Evolutionary conservation across 2,329 filamentous ascomycete species (phyloP).

Genomic region (Hypoxylon sp.): DNA sequence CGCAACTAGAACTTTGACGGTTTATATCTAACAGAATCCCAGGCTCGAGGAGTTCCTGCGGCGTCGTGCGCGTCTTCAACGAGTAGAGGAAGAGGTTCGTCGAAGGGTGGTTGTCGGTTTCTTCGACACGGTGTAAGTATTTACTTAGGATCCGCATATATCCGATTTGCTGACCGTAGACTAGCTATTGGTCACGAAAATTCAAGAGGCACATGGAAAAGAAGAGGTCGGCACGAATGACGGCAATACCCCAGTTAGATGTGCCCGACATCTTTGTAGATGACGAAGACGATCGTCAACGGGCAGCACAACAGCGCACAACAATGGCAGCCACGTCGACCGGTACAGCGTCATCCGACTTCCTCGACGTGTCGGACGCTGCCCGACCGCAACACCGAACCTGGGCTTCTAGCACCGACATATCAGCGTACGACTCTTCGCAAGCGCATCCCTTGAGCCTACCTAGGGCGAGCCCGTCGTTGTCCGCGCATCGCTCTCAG

Average conservation of each 20-base stretch:
- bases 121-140: constrained; percentile 84
- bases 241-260: constrained; percentile 79
- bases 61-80: constrained; percentile 87
- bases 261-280: constrained; percentile 94
- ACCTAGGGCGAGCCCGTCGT: constrained; percentile 60
- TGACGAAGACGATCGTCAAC: constrained; percentile 69
- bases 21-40: constrained; percentile 46
- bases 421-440: constrained; percentile 57
- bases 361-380: constrained; percentile 54
- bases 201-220: constrained; percentile 81
- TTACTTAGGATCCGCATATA: not conserved
- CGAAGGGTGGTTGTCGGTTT: constrained; percentile 92
- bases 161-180: constrained; percentile 38
- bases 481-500: constrained; percentile 58
- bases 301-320: constrained; percentile 46
- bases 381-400: constrained; percentile 54
- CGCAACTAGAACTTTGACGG: constrained; percentile 11
- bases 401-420: constrained; percentile 59
- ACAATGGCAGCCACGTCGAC: constrained; percentile 47
- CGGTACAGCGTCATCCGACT: constrained; percentile 45
- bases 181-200: constrained; percentile 81
- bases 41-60: constrained; percentile 94
- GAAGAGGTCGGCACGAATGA: constrained; percentile 81
- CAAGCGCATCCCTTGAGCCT: constrained; percentile 65
- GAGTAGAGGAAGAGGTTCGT: constrained; percentile 93